Evolutionary conservation across 768 basidiomycete genomes (phyloP).

Genomic region (Lactarius vividus): DNA sequence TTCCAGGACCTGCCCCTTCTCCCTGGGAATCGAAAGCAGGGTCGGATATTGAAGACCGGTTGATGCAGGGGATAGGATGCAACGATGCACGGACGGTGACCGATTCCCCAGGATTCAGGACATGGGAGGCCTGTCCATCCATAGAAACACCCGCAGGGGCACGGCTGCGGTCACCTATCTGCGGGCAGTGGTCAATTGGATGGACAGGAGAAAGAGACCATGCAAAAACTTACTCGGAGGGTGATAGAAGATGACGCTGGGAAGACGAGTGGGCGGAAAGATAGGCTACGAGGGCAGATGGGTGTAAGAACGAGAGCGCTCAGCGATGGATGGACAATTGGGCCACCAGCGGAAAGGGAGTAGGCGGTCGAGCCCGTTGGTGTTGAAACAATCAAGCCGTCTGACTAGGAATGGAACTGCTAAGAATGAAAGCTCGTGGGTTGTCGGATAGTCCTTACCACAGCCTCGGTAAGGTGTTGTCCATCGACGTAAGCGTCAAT

Average conservation of each 20-base stretch:
- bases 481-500: slow-evolving; percentile 94
- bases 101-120: slow-evolving; percentile 80
- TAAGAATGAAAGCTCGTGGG: slow-evolving; percentile 20
- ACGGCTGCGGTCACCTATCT: slow-evolving; percentile 85
- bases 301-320: slow-evolving; percentile 90
- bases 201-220: not conserved
- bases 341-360: slow-evolving; percentile 92
- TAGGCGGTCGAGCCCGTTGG: slow-evolving; percentile 97
- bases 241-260: slow-evolving; percentile 78
- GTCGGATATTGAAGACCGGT: slow-evolving; percentile 73
- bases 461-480: slow-evolving; percentile 92
- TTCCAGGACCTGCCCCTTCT: slow-evolving; percentile 73
- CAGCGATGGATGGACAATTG: slow-evolving; percentile 91
- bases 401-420: slow-evolving; percentile 54
- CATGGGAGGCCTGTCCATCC: slow-evolving; percentile 85
- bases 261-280: slow-evolving; percentile 89
- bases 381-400: slow-evolving; percentile 91
- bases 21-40: slow-evolving; percentile 39
- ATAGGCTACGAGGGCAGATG: slow-evolving; percentile 91
- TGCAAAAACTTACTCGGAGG: slow-evolving; percentile 52
- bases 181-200: slow-evolving; percentile 5
- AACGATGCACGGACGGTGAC: slow-evolving; percentile 83
- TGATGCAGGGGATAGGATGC: slow-evolving; percentile 92
- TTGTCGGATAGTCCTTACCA: slow-evolving; percentile 53
- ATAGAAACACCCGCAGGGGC: slow-evolving; percentile 88